A percentile compares a stretch with the other conserved stretches of the same genome.
Evolutionary conservation across 1,284 basidiomycete genomes (phyloP).

Genomic region (Ustilago sp.): DNA sequence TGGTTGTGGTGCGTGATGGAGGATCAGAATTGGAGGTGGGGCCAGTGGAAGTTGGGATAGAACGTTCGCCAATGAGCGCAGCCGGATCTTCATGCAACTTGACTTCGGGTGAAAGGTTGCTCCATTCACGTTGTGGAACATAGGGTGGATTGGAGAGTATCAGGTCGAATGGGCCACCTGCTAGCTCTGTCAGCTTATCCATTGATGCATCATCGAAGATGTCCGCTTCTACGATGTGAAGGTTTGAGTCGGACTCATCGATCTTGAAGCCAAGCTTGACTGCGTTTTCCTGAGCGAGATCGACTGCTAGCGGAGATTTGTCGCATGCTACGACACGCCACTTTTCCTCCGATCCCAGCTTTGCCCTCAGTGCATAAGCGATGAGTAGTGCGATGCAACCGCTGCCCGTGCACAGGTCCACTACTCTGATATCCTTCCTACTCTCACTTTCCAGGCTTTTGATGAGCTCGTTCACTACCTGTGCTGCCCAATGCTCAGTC

Average conservation of each 20-base stretch:
- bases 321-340: conserved; percentile 46
- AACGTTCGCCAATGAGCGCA: conserved; percentile 43
- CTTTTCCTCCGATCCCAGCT: background rate
- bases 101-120: conserved; percentile 16
- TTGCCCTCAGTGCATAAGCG: conserved; percentile 26
- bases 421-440: conserved; percentile 4
- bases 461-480: conserved; percentile 12
- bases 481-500: conserved; percentile 40
- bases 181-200: conserved; percentile 8
- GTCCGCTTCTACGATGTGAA: conserved; percentile 33
- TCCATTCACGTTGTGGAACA: conserved; percentile 41
- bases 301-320: conserved; percentile 21
- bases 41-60: background rate
- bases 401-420: conserved; percentile 41
- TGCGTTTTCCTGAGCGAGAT: conserved; percentile 40
- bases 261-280: conserved; percentile 17
- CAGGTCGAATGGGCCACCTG: conserved; percentile 35
- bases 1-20: background rate
- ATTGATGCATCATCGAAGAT: conserved; percentile 28
- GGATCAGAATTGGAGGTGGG: background rate
- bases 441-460: background rate
- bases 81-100: conserved; percentile 40
- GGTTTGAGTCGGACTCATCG: background rate
- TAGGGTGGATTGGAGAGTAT: conserved; percentile 48
- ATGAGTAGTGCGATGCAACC: conserved; percentile 42